phyloP scores from a whole-genome alignment of 345 rosid species.

The Rubroshorea leprosula region DNA sequence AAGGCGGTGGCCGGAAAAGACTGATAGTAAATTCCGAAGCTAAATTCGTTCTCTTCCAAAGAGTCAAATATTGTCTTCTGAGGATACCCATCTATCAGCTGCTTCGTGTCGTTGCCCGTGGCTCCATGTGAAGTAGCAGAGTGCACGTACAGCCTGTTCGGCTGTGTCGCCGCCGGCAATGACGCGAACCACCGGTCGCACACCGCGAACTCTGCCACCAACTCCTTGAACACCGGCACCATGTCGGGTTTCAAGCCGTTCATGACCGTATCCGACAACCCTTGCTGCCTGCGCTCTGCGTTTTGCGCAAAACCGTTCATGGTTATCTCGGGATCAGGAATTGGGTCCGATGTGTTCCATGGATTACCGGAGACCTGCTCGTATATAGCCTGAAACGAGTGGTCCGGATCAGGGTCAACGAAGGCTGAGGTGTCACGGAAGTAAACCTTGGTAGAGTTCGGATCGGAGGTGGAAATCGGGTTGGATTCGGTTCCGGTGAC shows the following conservation, averaged over 20 bases:
- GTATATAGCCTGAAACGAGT: constrained; percentile 74
- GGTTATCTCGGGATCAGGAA: constrained; percentile 38
- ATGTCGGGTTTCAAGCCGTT: constrained; percentile 64
- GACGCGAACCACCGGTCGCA: constrained; percentile 84
- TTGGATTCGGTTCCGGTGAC: constrained; percentile 66
- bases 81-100: constrained; percentile 51
- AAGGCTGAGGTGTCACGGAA: constrained; percentile 44
- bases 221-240: constrained; percentile 51
- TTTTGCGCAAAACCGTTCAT: constrained; percentile 76
- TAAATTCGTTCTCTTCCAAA: constrained; percentile 48
- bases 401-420: constrained; percentile 79
- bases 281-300: constrained; percentile 41
- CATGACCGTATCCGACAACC: constrained; percentile 59
- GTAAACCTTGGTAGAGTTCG: constrained; percentile 29
- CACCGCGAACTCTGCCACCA: constrained; percentile 59
- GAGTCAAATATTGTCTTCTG: constrained; percentile 72
- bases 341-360: constrained; percentile 46
- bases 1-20: constrained; percentile 49
- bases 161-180: constrained; percentile 58
- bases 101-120: constrained; percentile 42
- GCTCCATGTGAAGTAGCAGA: constrained; percentile 74
- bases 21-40: constrained; percentile 59
- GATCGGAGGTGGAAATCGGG: constrained; percentile 43
- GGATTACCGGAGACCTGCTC: constrained; percentile 74
- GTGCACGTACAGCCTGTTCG: constrained; percentile 58